A percentile compares a stretch with the other conserved stretches of the same genome.
Evolutionary conservation across 2,329 filamentous ascomycete genomes (phyloP).

Genomic region (Xylaria sp.): DNA sequence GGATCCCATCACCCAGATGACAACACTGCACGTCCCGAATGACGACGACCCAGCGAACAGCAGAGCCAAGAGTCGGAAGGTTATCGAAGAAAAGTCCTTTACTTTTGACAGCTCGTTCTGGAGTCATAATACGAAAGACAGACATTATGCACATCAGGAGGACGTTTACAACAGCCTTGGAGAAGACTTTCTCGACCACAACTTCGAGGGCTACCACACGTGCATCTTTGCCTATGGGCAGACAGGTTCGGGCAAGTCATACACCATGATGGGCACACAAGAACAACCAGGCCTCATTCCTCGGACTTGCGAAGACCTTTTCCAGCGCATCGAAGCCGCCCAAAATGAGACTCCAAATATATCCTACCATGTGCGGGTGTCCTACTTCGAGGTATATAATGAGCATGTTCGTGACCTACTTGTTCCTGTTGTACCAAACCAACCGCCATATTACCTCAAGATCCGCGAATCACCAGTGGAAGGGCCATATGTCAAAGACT

Average conservation of each 20-base stretch:
- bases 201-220: conserved; percentile 98
- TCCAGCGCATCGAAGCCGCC: conserved; percentile 86
- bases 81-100: conserved; percentile 88
- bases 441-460: conserved; percentile 90
- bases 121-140: conserved; percentile 84
- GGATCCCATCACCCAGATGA: conserved; percentile 87
- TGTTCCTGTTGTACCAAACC: conserved; percentile 75
- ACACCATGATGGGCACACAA: conserved; percentile 94
- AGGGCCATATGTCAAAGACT: conserved; percentile 94
- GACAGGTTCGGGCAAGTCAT: conserved; percentile 97
- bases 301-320: conserved; percentile 93
- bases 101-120: conserved; percentile 99
- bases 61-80: conserved; percentile 74
- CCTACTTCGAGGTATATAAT: conserved; percentile 99
- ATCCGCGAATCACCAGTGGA: conserved; percentile 96
- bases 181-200: conserved; percentile 98
- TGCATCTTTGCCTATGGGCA: conserved; percentile 99
- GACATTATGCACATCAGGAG: conserved; percentile 90
- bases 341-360: conserved; percentile 86
- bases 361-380: conserved; percentile 96
- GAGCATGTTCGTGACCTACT: conserved; percentile 97
- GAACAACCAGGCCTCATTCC: conserved; percentile 93
- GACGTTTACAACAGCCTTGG: conserved; percentile 94
- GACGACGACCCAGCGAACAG: conserved; percentile 65
- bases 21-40: conserved; percentile 78